Conservation (phyloP, 768 basidiomycete genomes). For the Scleroderma citrinum region DNA sequence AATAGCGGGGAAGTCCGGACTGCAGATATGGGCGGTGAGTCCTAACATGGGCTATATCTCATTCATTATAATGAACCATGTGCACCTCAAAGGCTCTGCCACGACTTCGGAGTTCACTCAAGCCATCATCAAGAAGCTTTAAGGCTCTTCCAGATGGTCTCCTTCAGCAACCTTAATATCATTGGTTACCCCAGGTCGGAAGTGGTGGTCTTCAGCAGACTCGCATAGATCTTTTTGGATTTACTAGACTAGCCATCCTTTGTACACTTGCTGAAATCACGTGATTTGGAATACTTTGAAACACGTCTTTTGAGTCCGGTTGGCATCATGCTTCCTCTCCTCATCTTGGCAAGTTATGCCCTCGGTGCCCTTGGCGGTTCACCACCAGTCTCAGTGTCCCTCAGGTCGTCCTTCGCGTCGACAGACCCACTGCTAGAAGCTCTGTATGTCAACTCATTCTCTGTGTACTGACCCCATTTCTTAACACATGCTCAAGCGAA, state of each 20-base stretch:
- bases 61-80: constrained; percentile 2
- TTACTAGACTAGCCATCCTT: no score
- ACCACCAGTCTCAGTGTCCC: constrained; percentile 25
- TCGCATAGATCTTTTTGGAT: no score
- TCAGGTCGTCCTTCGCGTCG: constrained; percentile 23
- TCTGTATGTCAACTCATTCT: constrained; percentile 16
- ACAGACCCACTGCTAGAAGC: constrained; percentile 26
- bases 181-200: no score
- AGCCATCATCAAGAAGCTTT: constrained; percentile 82
- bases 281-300: no score
- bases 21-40: constrained; percentile 90
- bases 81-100: constrained; percentile 54
- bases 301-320: neutral
- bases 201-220: no score
- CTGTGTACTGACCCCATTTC: neutral
- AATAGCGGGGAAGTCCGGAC: constrained; percentile 85
- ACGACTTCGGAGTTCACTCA: constrained; percentile 94
- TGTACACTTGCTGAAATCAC: no score
- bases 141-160: constrained; percentile 8
- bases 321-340: neutral
- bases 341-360: neutral
- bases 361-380: constrained; percentile 18
- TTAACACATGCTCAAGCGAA: constrained; percentile 51
- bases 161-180: neutral
- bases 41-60: neutral